Base-by-base conservation (phyloP, 768 basidiomycete species). In the Butyriboletus loyo region DNA sequence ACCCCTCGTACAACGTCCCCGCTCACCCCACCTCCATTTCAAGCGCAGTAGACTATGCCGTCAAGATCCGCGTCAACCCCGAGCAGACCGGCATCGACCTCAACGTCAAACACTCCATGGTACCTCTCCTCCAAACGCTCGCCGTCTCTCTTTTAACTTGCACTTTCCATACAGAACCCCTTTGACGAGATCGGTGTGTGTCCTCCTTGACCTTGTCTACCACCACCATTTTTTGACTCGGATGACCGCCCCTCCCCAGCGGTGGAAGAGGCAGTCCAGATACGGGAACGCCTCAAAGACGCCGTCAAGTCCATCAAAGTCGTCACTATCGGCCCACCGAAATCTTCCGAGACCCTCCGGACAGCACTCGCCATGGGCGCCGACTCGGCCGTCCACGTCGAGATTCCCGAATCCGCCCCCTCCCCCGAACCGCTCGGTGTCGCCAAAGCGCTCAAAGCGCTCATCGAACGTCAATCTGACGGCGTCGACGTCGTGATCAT, bases 61-160 rank as follows among this genome's bases (percentile, higher is more conserved):
- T 96, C 73, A 98, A 98, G 79, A 97, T 99, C 74, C 89, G 96
- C 46, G 92, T 99, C 45, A 96, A 96, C 68, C 83, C 93, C 7
- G 85, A 89, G 59, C 92, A 97, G 66, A 97, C 93, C 32, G 97
- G 94, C 14, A 84, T 99, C 37, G 96, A 99, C 77, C 86, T 90
- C 50, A 93, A 88, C 70, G 96, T 97, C 61, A 99, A 99, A 79
- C 97, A 99, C 74, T 95, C 93, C 2, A 98, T 99, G 95, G 96
- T 94, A 58, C 60, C 85, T 62, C 37, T 7, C 34, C 13, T 34
- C 30, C 36, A 32, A 14, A 14, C 4, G 9, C 21, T n/a, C 13
- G 5, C 10, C 11, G 4, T 40, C 40, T 31, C 28, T 44, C 28
- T 13, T 8, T 19, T 24, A 37, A 53, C 43, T 35, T 17, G 3